A percentile compares a stretch with the other conserved stretches of the same genome.
Conservation (phyloP, 164 flowering plant genomes). For the Berberis vulgaris region DNA sequence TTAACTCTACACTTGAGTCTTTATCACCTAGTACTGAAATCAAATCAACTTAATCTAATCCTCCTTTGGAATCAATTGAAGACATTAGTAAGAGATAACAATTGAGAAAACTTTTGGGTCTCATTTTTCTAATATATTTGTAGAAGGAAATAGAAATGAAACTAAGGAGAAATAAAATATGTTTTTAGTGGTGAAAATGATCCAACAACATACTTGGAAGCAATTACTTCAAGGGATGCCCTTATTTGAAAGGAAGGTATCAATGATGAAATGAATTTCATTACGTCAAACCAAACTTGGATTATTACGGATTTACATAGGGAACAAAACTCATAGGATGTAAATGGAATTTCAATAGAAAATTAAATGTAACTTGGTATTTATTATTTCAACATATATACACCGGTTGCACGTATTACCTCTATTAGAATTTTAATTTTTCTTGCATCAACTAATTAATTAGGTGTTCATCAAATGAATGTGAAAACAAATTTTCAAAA, state of each 20-base stretch:
- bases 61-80: no score
- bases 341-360: not conserved
- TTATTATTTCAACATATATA: not conserved
- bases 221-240: not conserved
- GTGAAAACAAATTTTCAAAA: not conserved
- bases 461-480: slow-evolving; percentile 5
- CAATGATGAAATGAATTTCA: slow-evolving; percentile 3
- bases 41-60: no score
- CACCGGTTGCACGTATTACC: not conserved
- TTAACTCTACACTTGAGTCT: no score
- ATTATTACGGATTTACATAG: not conserved
- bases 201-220: not conserved
- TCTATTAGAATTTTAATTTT: slow-evolving; percentile 1
- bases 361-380: not conserved
- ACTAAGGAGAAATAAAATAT: not conserved
- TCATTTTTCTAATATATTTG: not conserved
- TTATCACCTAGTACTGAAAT: no score
- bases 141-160: not conserved
- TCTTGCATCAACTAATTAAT: not conserved
- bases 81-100: no score
- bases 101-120: not conserved
- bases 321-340: not conserved
- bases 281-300: slow-evolving; percentile 5
- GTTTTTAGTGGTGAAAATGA: not conserved
- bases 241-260: not conserved